Evolutionary conservation across 352 stramenopile species (phyloP), one percentile per base, ranked within the genome.

Genomic region (Globisporangium orthogonon): DNA sequence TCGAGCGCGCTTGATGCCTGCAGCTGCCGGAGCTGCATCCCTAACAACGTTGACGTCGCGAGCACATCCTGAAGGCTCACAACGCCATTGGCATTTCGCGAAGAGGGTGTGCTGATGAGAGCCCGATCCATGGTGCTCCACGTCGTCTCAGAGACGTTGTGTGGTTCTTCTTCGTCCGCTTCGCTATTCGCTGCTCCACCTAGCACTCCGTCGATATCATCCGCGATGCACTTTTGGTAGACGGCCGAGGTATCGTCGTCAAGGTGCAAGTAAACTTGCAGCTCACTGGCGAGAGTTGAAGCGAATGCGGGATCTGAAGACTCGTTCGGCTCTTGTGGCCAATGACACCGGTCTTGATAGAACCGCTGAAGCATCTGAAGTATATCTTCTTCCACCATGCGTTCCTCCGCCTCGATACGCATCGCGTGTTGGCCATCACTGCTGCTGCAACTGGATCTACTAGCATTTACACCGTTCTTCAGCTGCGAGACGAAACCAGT

Each of bases 201-300:
- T 37, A 37, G 33, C 33, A 37, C 10, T 37, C 30, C 28, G 28
- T 62, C 56, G 18, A 62, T 47, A 23, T 62, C 56, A 30, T 62
- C 48, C 39, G 45, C 39, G 48, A 62, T 62, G 39, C 56, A 62
- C 49, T 62, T 54, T 4, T 56, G 56, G 30, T 56, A 62, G 18
- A 52, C 40, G 1, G 53, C 15, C 2, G 56, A 49, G 48, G 18
- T 56, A 39, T 62, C 56, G 39, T 62, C 56, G 31, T 62, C 56
- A 17, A 62, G 15, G 28, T 62, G 56, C 56, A 62, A 40, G 11
- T 52, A 62, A 28, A 49, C 46, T 41, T 62, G 48, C 11, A 62
- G 40, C 18, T 56, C 48, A n/a, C 41, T 15, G 14, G 56, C 49
- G 29, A 62, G 56, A 5, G 40, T 13, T 3, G 56, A 45, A 10